Evolutionary conservation across 2,329 filamentous ascomycete genomes (phyloP).

Genomic region (Colletotrichum melonis): DNA sequence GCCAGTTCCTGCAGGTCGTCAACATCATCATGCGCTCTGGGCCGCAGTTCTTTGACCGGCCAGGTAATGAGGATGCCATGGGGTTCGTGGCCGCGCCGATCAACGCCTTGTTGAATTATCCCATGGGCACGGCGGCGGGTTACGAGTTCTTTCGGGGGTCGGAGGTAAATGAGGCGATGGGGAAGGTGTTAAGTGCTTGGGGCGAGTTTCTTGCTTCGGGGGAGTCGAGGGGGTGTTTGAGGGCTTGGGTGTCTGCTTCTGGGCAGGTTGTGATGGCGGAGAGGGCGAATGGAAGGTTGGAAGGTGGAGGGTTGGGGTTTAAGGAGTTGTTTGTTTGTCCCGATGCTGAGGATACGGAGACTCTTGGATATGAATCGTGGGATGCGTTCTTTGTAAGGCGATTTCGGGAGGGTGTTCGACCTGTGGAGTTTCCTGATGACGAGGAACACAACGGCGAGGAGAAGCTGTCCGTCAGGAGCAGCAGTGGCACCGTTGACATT

Average conservation of each 20-base stretch:
- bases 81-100: constrained; percentile 67
- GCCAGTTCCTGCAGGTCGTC: constrained; percentile 4
- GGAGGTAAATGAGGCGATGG: constrained; percentile 62
- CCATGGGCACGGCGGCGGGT: constrained; percentile 66
- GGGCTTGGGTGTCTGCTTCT: constrained; percentile 38
- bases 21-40: neutral
- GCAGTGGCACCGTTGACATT: neutral
- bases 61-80: constrained; percentile 1
- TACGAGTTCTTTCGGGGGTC: constrained; percentile 64
- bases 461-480: neutral
- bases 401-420: constrained; percentile 65
- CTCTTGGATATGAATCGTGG: constrained; percentile 75
- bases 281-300: constrained; percentile 53
- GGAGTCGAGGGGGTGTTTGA: constrained; percentile 37
- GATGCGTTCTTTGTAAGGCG: constrained; percentile 76
- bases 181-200: constrained; percentile 63
- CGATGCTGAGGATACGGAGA: constrained; percentile 57
- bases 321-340: constrained; percentile 70
- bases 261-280: constrained; percentile 33
- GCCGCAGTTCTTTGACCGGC: neutral
- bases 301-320: constrained; percentile 53
- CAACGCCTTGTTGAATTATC: constrained; percentile 68
- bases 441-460: neutral
- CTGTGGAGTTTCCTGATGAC: constrained; percentile 67
- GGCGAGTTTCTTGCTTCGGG: constrained; percentile 37